Base-by-base conservation (phyloP, 2,329 filamentous ascomycete species). In the Colletotrichum truncatum region DNA sequence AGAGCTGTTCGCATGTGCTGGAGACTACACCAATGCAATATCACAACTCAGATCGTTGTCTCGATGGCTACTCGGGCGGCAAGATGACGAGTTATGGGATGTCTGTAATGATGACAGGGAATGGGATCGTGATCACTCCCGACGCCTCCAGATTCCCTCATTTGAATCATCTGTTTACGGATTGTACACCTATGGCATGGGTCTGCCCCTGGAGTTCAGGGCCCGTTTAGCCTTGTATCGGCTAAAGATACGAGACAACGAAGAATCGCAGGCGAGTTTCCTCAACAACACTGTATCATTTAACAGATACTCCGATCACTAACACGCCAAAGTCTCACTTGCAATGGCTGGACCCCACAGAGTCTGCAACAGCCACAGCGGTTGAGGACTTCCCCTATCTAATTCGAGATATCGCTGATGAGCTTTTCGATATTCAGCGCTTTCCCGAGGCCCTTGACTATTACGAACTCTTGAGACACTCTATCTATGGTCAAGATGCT, bases 191-290 rank as follows among this genome's bases (percentile, higher is more conserved):
- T 97, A 97, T 75, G 94, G 93, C 0, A 77, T 85, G 38, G 88
- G 89, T 1, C 81, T 98, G 38, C 95, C 94, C 0, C 76, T 94
- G 5, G 94, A 98, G 70, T 82, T 99, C 41, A 89, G 95, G 18
- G 87, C 93, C 28, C 96, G 95, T 73, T 81, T 99, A 68, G 95
- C 93, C 4, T 81, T 95, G 4, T 95, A 93, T 74, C 89, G 96
- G n/a, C 79, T 97, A 34, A 89, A 88, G 59, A 81, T 93, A 65
- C 89, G 88, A 1, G 81, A 90, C 25, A 80, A 87, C 21, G 80
- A 87, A 12, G 95, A 98, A 80, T 94, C 93, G 16, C 83, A 92
- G 79, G 91, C 93, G 82, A 80, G 85, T 79, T 46, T 5, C 58
- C n/a, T n/a, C n/a, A n/a, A n/a, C n/a, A n/a, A n/a, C n/a, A n/a